phyloP scores from a whole-genome alignment of 768 basidiomycete species.

The Tephrocybe rancida region DNA sequence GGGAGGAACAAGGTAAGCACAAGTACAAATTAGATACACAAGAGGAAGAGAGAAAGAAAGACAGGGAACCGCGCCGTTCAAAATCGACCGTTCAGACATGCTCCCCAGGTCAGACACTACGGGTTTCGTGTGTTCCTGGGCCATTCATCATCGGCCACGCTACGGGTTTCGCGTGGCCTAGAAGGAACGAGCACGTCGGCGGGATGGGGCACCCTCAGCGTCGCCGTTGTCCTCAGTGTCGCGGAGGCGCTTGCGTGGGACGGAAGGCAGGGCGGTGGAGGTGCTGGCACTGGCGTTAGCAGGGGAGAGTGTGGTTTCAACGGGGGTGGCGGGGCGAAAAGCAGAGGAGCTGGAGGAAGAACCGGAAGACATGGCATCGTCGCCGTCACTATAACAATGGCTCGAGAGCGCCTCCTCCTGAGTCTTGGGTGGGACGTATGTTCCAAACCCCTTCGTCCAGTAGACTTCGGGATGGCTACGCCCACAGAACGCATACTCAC shows the following conservation, averaged over 20 bases:
- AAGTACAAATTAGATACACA: too few relatives aligned
- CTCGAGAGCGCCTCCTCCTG: constrained; percentile 8
- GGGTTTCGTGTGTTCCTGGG: too few relatives aligned
- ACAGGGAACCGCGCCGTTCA: too few relatives aligned
- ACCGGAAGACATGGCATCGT: too few relatives aligned
- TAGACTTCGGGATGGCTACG: constrained; percentile 15
- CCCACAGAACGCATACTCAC: constrained; percentile 15
- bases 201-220: not conserved
- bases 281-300: not conserved
- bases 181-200: not conserved
- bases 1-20: too few relatives aligned
- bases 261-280: not conserved
- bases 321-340: not conserved
- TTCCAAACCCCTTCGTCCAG: constrained; percentile 17
- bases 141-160: not conserved
- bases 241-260: not conserved
- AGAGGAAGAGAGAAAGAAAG: too few relatives aligned
- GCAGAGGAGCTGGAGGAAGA: not conserved
- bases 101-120: too few relatives aligned
- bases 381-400: too few relatives aligned
- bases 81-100: too few relatives aligned
- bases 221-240: too few relatives aligned
- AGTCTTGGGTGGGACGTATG: constrained; percentile 8
- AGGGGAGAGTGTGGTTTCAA: not conserved
- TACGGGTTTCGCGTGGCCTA: not conserved